Percentiles rank a stretch among this genome's conserved stretches.
Evolutionary conservation across 2,329 filamentous ascomycete species (phyloP).

Genomic region (Beauveria medogensis): DNA sequence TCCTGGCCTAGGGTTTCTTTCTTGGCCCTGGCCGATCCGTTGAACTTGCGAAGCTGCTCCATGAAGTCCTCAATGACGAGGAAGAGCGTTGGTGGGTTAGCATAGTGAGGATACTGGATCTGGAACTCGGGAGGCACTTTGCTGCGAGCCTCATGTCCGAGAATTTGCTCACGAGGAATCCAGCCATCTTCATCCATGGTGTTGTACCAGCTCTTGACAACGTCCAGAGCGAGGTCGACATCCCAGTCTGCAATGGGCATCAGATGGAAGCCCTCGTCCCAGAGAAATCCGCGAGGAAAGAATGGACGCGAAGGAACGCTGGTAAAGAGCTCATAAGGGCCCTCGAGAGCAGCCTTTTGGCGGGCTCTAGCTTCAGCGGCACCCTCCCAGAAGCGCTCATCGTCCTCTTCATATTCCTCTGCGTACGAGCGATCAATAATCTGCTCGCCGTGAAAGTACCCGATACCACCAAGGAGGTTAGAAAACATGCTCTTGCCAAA

Average conservation of each 20-base stretch:
- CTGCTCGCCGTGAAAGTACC: slow-evolving; percentile 86
- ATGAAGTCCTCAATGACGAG: slow-evolving; percentile 80
- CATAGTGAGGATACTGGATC: slow-evolving; percentile 92
- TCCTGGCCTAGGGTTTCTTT: slow-evolving; percentile 35
- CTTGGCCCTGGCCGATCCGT: slow-evolving; percentile 36
- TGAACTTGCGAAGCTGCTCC: slow-evolving; percentile 59
- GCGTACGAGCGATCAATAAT: slow-evolving; percentile 86
- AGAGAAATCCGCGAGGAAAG: slow-evolving; percentile 92
- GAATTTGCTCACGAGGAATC: slow-evolving; percentile 94
- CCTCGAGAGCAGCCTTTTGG: slow-evolving; percentile 62
- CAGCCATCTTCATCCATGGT: slow-evolving; percentile 95
- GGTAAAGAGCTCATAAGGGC: slow-evolving; percentile 82
- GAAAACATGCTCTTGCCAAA: slow-evolving; percentile 91
- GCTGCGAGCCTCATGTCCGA: slow-evolving; percentile 83
- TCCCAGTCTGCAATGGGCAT: slow-evolving; percentile 92
- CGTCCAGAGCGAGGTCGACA: slow-evolving; percentile 75
- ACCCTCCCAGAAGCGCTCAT: slow-evolving; percentile 93
- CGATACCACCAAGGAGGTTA: slow-evolving; percentile 87
- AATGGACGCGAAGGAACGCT: slow-evolving; percentile 89
- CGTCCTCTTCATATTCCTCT: slow-evolving; percentile 89
- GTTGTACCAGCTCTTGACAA: slow-evolving; percentile 91
- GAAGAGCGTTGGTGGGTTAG: slow-evolving; percentile 92
- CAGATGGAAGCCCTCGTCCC: slow-evolving; percentile 97
- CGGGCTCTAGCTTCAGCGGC: slow-evolving; percentile 69
- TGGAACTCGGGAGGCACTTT: slow-evolving; percentile 93